Evolutionary conservation across 208 protist species (phyloP), one percentile per base, ranked within the genome.

Genomic region (Leishmania lainsoni): DNA sequence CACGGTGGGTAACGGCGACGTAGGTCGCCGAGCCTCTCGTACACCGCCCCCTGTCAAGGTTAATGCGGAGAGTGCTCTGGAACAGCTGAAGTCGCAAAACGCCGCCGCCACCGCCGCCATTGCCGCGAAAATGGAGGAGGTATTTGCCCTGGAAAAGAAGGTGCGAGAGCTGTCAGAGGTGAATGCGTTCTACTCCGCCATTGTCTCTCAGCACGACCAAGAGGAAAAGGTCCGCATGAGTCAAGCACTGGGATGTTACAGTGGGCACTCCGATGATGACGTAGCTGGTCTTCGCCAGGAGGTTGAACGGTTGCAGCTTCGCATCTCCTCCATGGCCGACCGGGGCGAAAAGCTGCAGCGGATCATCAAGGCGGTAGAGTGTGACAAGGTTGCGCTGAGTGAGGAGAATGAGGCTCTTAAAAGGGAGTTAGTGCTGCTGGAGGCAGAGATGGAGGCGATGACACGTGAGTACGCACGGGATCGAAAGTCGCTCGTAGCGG

Each of bases 171-270:
- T 97, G 42, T 88, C 81, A 83, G 94, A 97, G 78, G 86, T 95
- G 8, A 95, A 95, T 78, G 80, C 89, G 9, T 94, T 97, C 71
- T 97, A 97, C 77, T 90, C 92, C 26, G 89, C 88, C 52, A 94
- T 97, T 78, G 92, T 95, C 9, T 83, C 86, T 0, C 94, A 95
- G 56, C 92, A 93, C 70, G 91, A 93, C 78, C 84, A 91, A 42
- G 86, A 90, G 80, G 90, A 93, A 77, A 90, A 87, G 42, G 65
- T 78, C 75, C 81, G 76, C 32, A 78, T 83, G 75, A 65, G 73
- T 10, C 77, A 85, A 56, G 76, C 32, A 32, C 77, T 81, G 3
- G 54, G 35, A 51, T 9, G 29, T 5, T 12, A 70, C 22, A 63
- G 29, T 68, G 77, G 39, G 32, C 42, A 74, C 8, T 54, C 73